Evolutionary conservation across 148 eudicot species (phyloP), one percentile per base, ranked within the genome.

Genomic region (Diospyros lotus): DNA sequence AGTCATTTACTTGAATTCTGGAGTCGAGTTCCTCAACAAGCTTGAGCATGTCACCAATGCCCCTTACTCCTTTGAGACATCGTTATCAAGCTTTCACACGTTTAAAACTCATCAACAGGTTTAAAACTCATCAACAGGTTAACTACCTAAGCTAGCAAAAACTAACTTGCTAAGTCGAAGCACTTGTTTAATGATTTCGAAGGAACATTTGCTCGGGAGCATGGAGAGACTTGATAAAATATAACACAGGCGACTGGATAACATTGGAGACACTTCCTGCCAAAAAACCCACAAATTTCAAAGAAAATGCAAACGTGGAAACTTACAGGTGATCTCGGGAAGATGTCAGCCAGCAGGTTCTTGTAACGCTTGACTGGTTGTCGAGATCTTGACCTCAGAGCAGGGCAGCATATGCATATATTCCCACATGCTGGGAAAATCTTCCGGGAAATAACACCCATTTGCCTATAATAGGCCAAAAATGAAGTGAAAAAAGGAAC

Each of bases 341-440:
- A 95, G 52, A 95, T 88, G 28, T 91, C 97, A 80, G 93, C 82
- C 53, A 95, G 89, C 85, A 95, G 77, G 80, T 95, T 95, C 76
- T 95, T 95, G 85, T 93, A 95, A 41, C 99, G 92, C 85, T 93
- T 92, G 44, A 95, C 97, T 4, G 97, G 97, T 63, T 89, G 97
- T 60, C 94, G 79, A 40, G 99, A 95, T 66, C 97, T 87, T 10
- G 99, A 84, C 80, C 94, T 85, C 81, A 95, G 66, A 78, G 99
- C 94, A 77, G 99, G 99, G 83, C 99, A 95, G 80, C 97, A 95
- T 9, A 95, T 81, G 71, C 99, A 95, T 94, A 95, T 88, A 54
- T 84, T 89, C 68, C 84, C 97, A 82, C 96, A 95, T 83, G 94
- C 97, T 72, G 97, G 97, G 81, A 93, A 90, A 71, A 95, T 67